phyloP scores from a whole-genome alignment of 768 basidiomycete genomes.

The Sporobolomyces phaffii region DNA sequence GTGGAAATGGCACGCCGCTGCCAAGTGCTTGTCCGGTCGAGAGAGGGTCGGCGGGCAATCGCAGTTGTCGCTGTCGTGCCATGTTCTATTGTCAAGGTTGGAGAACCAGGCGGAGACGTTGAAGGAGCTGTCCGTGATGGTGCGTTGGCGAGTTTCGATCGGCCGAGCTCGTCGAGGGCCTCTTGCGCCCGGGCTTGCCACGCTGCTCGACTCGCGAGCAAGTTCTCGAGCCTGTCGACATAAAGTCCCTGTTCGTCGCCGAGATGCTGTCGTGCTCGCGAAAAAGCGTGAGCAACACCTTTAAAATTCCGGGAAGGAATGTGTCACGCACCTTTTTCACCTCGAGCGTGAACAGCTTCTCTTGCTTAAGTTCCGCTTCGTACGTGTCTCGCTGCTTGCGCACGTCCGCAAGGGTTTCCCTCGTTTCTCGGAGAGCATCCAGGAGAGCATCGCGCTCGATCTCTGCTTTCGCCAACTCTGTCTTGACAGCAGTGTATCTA shows the following conservation, averaged over 20 bases:
- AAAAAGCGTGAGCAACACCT: too few species aligned
- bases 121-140: too few species aligned
- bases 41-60: neutral
- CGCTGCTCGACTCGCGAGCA: neutral
- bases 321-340: constrained; percentile 13
- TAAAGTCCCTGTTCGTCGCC: constrained; percentile 6
- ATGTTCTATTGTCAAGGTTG: neutral
- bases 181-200: constrained; percentile 20
- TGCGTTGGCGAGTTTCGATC: too few species aligned
- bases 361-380: constrained; percentile 8
- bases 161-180: neutral
- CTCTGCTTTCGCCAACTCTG: constrained; percentile 23
- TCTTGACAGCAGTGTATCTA: constrained; percentile 20
- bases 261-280: too few species aligned
- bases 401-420: constrained; percentile 18
- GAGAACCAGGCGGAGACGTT: constrained; percentile 4
- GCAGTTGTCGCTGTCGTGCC: neutral
- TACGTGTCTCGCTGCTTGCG: constrained; percentile 13
- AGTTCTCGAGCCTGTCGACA: constrained; percentile 8
- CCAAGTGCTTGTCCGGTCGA: neutral
- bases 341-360: neutral
- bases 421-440: constrained; percentile 27
- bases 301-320: neutral
- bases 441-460: constrained; percentile 24
- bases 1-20: neutral